Percentiles rank a stretch among this genome's conserved stretches.
phyloP scores from a whole-genome alignment of 495 filamentous ascomycete species.

The Pseudevernia furfuracea region DNA sequence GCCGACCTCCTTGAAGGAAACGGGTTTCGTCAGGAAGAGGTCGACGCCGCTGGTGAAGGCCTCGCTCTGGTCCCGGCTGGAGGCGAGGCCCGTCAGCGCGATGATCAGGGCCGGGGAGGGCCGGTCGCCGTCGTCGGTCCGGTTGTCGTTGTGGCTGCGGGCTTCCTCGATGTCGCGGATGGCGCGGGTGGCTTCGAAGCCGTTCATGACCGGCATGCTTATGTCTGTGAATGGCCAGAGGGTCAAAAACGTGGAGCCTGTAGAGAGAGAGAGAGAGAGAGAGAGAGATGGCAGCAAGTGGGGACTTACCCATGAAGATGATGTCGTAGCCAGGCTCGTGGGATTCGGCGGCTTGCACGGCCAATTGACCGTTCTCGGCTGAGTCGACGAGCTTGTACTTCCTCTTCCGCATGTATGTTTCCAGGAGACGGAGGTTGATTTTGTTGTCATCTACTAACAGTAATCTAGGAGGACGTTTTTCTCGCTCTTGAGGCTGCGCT shows the following conservation, averaged over 20 bases:
- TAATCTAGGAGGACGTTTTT: slow-evolving; percentile 33
- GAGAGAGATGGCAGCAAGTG: not conserved
- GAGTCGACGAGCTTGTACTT: slow-evolving; percentile 35
- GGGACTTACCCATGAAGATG: slow-evolving; percentile 47
- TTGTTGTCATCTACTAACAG: slow-evolving; percentile 69
- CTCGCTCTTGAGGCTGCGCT: slow-evolving; percentile 3
- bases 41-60: slow-evolving; percentile 62
- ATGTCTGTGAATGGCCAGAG: no score
- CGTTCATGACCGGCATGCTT: slow-evolving; percentile 67
- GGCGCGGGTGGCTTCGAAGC: slow-evolving; percentile 52
- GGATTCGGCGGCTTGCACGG: slow-evolving; percentile 43
- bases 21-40: slow-evolving; percentile 67
- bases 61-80: slow-evolving; percentile 54
- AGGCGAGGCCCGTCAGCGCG: slow-evolving; percentile 62
- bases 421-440: slow-evolving; percentile 65
- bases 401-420: slow-evolving; percentile 52
- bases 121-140: not conserved
- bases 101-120: slow-evolving; percentile 49
- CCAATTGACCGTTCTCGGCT: slow-evolving; percentile 47
- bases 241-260: no score
- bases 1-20: slow-evolving; percentile 46
- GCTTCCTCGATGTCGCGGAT: slow-evolving; percentile 54
- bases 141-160: slow-evolving; percentile 20
- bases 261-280: not conserved
- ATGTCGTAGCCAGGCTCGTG: slow-evolving; percentile 42